These are phyloP conservation scores for Protomyces gravidus DNA, from an alignment of 1,139 yeast genomes.

Conservation along the genomic window DNA sequence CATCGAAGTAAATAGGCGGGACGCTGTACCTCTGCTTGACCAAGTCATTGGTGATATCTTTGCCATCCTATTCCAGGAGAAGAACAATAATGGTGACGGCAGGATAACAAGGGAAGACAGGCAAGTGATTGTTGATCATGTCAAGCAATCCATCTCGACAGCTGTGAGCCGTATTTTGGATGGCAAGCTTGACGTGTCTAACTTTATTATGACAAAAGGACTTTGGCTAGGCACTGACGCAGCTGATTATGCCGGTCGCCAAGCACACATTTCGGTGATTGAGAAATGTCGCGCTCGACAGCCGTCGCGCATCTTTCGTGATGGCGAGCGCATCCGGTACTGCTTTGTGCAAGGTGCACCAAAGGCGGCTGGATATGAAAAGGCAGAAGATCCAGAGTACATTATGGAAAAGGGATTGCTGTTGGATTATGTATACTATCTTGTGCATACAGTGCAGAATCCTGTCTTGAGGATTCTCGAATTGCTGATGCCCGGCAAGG, in stretches of 20 bases:
- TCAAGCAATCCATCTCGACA: slow-evolving; percentile 14
- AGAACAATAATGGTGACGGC: slow-evolving; percentile 1
- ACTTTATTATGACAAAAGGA: slow-evolving; percentile 27
- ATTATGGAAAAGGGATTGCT: slow-evolving; percentile 15
- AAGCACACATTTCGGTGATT: slow-evolving; percentile 25
- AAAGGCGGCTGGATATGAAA: slow-evolving; percentile 23
- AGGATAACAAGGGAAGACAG: slow-evolving; percentile 2
- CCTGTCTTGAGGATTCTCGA: slow-evolving; percentile 20
- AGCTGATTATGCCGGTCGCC: slow-evolving; percentile 15
- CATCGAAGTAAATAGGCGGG: slow-evolving; percentile 23
- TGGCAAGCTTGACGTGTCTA: slow-evolving; percentile 15
- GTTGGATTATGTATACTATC: slow-evolving; percentile 22
- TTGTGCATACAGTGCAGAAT: slow-evolving; percentile 24
- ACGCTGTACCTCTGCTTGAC: slow-evolving; percentile 26
- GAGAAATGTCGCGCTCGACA: slow-evolving; percentile 18
- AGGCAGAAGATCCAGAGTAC: slow-evolving; percentile 27
- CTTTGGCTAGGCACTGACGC: slow-evolving; percentile 28
- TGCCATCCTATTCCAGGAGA: slow-evolving; percentile 11
- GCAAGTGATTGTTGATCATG: slow-evolving; percentile 5
- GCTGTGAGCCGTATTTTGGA: slow-evolving; percentile 3
- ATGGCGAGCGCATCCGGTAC: slow-evolving; percentile 25
- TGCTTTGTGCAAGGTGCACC: slow-evolving; percentile 16
- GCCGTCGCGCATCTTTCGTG: slow-evolving; percentile 10
- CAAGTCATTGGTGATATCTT: slow-evolving; percentile 21
- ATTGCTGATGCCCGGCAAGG: slow-evolving; percentile 20